phyloP scores from a whole-genome alignment of 2,329 filamentous ascomycete genomes.

The Xylaria hypoxylon region DNA sequence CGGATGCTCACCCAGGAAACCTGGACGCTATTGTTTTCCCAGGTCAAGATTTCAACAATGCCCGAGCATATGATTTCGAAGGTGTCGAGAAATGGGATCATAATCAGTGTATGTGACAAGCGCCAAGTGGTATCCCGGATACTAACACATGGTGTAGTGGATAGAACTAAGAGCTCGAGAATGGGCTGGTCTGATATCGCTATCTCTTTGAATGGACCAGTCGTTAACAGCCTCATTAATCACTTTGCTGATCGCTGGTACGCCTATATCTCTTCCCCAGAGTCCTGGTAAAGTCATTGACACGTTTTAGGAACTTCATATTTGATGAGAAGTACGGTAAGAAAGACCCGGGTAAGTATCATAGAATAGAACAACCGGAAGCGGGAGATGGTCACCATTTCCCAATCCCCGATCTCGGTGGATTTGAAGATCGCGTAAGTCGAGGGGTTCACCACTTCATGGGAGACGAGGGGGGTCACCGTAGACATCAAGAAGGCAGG shows the following conservation, averaged over 20 bases:
- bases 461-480: constrained; percentile 49
- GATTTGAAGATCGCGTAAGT: constrained; percentile 58
- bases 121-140: neutral
- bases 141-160: constrained; percentile 61
- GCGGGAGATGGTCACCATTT: constrained; percentile 37
- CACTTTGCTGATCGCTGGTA: constrained; percentile 88
- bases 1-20: constrained; percentile 84
- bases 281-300: constrained; percentile 20
- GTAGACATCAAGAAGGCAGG: constrained; percentile 13
- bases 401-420: constrained; percentile 51
- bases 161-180: constrained; percentile 80
- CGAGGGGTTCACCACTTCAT: constrained; percentile 56
- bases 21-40: constrained; percentile 82
- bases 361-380: constrained; percentile 45
- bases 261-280: constrained; percentile 23
- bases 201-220: constrained; percentile 78
- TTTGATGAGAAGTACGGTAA: constrained; percentile 80
- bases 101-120: constrained; percentile 72
- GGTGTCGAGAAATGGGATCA: constrained; percentile 83
- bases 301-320: constrained; percentile 77
- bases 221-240: constrained; percentile 77
- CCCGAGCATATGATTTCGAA: constrained; percentile 82
- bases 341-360: constrained; percentile 64
- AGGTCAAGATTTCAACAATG: constrained; percentile 94
- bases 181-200: constrained; percentile 96